These are phyloP conservation scores for Physcomitrellopsis africana DNA, from an alignment of 225 moss, liverwort and hornwort species.

Conservation along the genomic window DNA sequence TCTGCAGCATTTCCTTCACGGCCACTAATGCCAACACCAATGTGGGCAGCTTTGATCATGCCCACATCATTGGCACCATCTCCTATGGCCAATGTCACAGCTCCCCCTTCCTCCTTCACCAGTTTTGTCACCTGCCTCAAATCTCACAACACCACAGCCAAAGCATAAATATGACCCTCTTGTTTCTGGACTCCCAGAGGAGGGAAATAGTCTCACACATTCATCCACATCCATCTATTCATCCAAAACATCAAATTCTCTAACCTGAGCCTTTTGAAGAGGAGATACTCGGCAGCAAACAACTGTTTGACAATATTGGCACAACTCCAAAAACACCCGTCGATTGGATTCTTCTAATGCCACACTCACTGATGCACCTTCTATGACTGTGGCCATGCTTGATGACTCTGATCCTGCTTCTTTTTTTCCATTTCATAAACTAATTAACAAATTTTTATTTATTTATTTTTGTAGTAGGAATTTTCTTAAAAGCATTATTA, in stretches of 20 bases:
- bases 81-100: constrained; percentile 76
- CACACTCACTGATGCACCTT: constrained; percentile 74
- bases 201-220: too few relatives aligned
- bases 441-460: too few relatives aligned
- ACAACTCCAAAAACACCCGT: constrained; percentile 73
- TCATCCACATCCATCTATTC: too few relatives aligned
- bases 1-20: constrained; percentile 90
- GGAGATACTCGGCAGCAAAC: constrained; percentile 94
- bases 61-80: constrained; percentile 98
- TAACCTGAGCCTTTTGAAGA: constrained; percentile 91
- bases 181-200: too few relatives aligned
- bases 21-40: constrained; percentile 93
- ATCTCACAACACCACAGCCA: too few relatives aligned
- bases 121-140: constrained; percentile 62
- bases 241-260: too few relatives aligned
- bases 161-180: too few relatives aligned
- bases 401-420: constrained; percentile 45
- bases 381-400: constrained; percentile 85
- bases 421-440: neutral
- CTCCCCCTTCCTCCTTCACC: constrained; percentile 70
- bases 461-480: too few relatives aligned
- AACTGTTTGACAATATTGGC: constrained; percentile 80
- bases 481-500: too few relatives aligned
- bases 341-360: constrained; percentile 81
- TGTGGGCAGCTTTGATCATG: constrained; percentile 94